Percentiles rank a stretch among this genome's conserved stretches.
Conservation (phyloP, 805 yeast genomes). For the Nakazawaea wickerhamii region DNA sequence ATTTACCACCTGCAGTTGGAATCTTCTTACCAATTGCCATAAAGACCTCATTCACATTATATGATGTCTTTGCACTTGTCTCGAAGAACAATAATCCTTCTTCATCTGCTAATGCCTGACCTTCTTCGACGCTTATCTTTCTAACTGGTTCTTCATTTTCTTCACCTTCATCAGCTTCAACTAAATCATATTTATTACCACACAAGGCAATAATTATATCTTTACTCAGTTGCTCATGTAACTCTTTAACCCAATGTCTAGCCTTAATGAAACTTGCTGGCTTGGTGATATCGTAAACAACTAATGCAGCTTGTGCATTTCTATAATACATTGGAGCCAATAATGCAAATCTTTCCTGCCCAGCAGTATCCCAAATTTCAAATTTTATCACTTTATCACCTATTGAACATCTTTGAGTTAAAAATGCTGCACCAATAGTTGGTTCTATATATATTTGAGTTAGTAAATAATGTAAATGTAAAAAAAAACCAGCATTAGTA, state of each 20-base stretch:
- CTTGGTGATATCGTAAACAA: slow-evolving; percentile 91
- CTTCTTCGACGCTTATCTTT: slow-evolving; percentile 83
- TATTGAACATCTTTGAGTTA: slow-evolving; percentile 88
- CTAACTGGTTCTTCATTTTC: slow-evolving; percentile 50
- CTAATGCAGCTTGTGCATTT: slow-evolving; percentile 94
- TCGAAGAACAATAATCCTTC: slow-evolving; percentile 89
- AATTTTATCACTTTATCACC: slow-evolving; percentile 84
- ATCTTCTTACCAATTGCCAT: slow-evolving; percentile 84
- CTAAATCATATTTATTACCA: slow-evolving; percentile 86
- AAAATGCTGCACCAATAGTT: slow-evolving; percentile 95
- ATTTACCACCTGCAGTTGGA: slow-evolving; percentile 38
- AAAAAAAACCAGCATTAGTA: slow-evolving; percentile 1
- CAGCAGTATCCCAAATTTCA: slow-evolving; percentile 97
- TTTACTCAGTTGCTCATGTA: slow-evolving; percentile 92
- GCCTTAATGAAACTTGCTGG: slow-evolving; percentile 95
- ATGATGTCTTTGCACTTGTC: slow-evolving; percentile 88
- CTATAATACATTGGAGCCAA: slow-evolving; percentile 97
- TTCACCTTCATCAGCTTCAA: slow-evolving; percentile 34
- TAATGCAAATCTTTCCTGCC: slow-evolving; percentile 94
- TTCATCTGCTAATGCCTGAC: slow-evolving; percentile 80
- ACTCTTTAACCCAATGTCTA: slow-evolving; percentile 95
- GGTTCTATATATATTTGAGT: slow-evolving; percentile 50
- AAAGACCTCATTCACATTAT: slow-evolving; percentile 87
- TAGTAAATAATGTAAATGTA: neutral
- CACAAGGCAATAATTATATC: slow-evolving; percentile 90